Conservation (phyloP, 1,284 basidiomycete genomes). For the Boletus semigastroideus region DNA sequence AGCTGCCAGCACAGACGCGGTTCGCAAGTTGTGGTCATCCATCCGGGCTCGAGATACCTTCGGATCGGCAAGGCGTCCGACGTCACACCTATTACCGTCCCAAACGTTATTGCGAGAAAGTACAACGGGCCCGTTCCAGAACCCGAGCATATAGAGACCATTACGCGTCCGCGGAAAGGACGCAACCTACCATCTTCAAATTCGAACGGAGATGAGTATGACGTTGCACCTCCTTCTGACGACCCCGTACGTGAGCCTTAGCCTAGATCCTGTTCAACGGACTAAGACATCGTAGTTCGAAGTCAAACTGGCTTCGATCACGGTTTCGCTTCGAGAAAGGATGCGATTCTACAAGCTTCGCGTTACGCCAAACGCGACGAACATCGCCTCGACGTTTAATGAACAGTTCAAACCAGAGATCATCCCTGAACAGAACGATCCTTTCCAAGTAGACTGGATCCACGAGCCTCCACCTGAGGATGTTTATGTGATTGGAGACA, state of each 20-base stretch:
- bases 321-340: conserved; percentile 73
- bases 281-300: conserved; percentile 52
- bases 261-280: not conserved
- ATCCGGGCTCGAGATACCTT: conserved; percentile 87
- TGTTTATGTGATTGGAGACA: conserved; percentile 63
- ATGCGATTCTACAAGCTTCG: conserved; percentile 89
- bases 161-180: conserved; percentile 50
- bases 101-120: conserved; percentile 78
- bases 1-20: conserved; percentile 54
- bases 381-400: conserved; percentile 75
- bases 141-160: conserved; percentile 46
- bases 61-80: conserved; percentile 93
- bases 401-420: conserved; percentile 75
- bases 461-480: conserved; percentile 45
- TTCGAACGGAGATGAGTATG: conserved; percentile 46
- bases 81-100: conserved; percentile 70
- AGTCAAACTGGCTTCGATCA: conserved; percentile 69
- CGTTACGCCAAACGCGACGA: conserved; percentile 71
- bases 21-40: conserved; percentile 84
- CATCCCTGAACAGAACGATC: conserved; percentile 82
- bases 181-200: conserved; percentile 23
- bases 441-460: conserved; percentile 82
- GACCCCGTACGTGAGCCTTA: conserved; percentile 53
- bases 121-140: conserved; percentile 44
- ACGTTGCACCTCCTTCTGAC: conserved; percentile 44